Base-by-base conservation (phyloP, 108 stramenopile genomes). In the Nannochloropsis gaditana region DNA sequence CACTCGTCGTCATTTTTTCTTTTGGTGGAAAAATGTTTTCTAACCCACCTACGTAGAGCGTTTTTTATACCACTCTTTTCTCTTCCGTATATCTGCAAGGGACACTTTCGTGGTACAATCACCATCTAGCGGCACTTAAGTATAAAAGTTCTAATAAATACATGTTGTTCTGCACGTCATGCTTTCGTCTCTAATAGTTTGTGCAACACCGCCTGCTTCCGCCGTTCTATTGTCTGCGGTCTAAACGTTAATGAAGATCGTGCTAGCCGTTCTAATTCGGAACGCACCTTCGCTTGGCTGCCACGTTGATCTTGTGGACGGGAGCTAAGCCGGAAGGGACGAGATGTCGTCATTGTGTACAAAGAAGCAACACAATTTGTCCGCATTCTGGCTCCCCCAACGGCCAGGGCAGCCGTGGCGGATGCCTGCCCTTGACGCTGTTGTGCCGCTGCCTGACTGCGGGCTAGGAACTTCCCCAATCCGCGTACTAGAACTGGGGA, bases 401-500 rank as follows among this genome's bases (percentile, higher is more conserved):
- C 59, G n/a, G 59, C 59, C 59, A 73, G 59, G 15, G 59, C 59
- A 3, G 59, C 59, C 19, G 59, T 73, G 2, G 59, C 59, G 6
- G 8, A n/a, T n/a, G 59, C 59, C 59, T n/a, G 59, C 59, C n/a
- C 59, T n/a, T 73, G 19, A 15, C 59, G 59, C 59, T 73, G 59
- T n/a, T 73, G 59, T 73, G 59, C 59, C 4, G 59, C 59, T 73
- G 59, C 59, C n/a, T 73, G 59, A 15, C 19, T 73, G 59, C 59
- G 59, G n/a, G 59, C 59, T 5, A 73, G 15, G 59, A 73, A 73
- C 59, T 73, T 73, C 59, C 59, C 59, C 19, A 73, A n/a, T n/a
- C 59, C 59, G 19, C 59, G 59, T n/a, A 73, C 59, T n/a, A 73
- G 59, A n/a, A 73, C 59, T n/a, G 59, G 59, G 59, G 59, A 73